Evolutionary conservation across 768 basidiomycete species (phyloP).

Genomic region (Brasilioporus rufonigricans): DNA sequence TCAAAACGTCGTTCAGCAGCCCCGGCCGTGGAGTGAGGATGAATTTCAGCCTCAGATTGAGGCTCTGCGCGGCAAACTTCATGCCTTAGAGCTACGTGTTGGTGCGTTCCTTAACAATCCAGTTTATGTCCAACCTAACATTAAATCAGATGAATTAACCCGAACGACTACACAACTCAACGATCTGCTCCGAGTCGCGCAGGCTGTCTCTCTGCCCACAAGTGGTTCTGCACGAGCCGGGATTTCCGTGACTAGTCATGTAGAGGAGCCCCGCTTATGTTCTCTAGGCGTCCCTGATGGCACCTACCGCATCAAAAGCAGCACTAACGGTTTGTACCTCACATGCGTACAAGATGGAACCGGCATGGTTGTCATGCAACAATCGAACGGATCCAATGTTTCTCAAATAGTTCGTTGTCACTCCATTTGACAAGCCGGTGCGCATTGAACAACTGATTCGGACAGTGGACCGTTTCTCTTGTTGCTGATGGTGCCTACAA

Average conservation of each 20-base stretch:
- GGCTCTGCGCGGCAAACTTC: neutral
- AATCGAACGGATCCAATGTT: neutral
- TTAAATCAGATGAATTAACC: neutral
- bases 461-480: neutral
- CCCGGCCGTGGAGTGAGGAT: neutral
- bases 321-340: neutral
- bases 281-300: neutral
- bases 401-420: neutral
- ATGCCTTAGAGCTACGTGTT: neutral
- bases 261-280: neutral
- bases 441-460: neutral
- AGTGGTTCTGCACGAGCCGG: neutral
- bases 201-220: neutral
- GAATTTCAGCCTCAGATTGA: neutral
- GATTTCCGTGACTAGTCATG: neutral
- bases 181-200: neutral
- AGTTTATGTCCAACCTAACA: neutral
- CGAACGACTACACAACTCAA: neutral
- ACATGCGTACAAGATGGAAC: neutral
- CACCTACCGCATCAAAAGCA: conserved; percentile 2
- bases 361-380: neutral
- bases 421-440: neutral
- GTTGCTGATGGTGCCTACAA: no score
- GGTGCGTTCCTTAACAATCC: neutral
- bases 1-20: neutral